These are phyloP conservation scores for Phyllosticta paracitricarpa DNA, from an alignment of 2,329 filamentous ascomycete species.

Conservation along the genomic window DNA sequence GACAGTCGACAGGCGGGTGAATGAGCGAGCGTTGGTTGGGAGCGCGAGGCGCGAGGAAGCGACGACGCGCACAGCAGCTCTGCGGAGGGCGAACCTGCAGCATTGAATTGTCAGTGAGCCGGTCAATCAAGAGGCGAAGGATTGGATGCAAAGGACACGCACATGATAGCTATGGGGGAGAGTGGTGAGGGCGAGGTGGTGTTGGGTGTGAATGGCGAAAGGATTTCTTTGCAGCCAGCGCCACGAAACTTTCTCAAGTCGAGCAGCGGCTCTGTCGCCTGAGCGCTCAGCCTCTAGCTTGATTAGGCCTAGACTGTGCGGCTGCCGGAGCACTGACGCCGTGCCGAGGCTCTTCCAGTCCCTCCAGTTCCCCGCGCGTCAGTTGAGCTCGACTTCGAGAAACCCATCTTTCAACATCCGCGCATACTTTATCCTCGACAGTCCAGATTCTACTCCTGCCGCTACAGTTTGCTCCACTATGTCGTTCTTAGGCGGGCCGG, in stretches of 20 bases:
- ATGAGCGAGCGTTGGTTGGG: constrained; percentile 31
- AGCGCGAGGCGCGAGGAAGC: constrained; percentile 36
- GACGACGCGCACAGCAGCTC: constrained; percentile 46
- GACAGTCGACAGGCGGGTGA: constrained; percentile 17
- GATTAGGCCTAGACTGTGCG: background rate
- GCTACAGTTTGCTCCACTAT: constrained; percentile 41
- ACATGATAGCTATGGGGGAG: background rate
- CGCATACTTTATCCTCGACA: background rate
- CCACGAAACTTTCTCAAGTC: background rate
- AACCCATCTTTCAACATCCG: background rate
- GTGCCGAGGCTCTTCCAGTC: background rate
- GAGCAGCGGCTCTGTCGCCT: background rate
- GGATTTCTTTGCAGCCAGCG: background rate
- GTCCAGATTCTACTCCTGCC: background rate
- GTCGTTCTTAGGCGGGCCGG: constrained; percentile 92
- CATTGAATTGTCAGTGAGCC: background rate
- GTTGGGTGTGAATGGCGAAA: background rate
- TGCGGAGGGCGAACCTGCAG: constrained; percentile 48
- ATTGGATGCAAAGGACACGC: background rate
- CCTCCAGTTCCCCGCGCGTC: background rate
- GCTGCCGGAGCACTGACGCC: background rate
- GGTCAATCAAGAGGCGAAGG: background rate
- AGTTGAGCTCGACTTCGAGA: background rate
- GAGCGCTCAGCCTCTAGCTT: background rate
- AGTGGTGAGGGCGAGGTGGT: background rate